A percentile compares a stretch with the other conserved stretches of the same genome.
Conservation (phyloP, 352 stramenopile genomes). For the Aphanomyces stellatus region DNA sequence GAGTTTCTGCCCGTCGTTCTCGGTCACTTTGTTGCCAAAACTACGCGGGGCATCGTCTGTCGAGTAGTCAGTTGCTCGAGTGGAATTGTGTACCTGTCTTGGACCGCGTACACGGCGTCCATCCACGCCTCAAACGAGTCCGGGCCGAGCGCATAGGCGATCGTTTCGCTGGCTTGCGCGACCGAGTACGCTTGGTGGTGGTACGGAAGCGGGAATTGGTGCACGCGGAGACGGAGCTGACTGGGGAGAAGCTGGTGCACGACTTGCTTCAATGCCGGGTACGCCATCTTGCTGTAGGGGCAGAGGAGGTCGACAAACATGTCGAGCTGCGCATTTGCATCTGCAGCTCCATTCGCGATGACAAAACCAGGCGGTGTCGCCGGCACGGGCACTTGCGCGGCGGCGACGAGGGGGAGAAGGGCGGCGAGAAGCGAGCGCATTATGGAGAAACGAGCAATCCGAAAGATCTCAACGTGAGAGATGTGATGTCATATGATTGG, state of each 20-base stretch:
- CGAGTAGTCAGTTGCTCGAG: background rate
- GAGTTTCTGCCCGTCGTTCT: conserved; percentile 51
- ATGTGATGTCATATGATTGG: too few species aligned
- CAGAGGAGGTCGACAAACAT: conserved; percentile 81
- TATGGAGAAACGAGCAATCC: too few species aligned
- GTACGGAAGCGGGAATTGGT: conserved; percentile 71
- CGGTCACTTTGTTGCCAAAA: conserved; percentile 74
- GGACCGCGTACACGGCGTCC: conserved; percentile 64
- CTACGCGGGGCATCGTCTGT: conserved; percentile 19
- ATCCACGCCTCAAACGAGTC: conserved; percentile 53
- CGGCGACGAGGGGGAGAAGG: background rate
- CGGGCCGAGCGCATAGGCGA: conserved; percentile 50
- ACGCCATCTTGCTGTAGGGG: conserved; percentile 60
- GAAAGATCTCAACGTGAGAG: too few species aligned
- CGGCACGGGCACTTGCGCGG: conserved; percentile 42
- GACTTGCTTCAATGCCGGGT: conserved; percentile 51
- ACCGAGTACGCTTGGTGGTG: conserved; percentile 65
- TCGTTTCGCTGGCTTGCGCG: conserved; percentile 54
- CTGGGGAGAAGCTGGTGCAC: conserved; percentile 37
- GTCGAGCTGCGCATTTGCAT: conserved; percentile 65
- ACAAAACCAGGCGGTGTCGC: conserved; percentile 52
- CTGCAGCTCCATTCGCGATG: conserved; percentile 33
- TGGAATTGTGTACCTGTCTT: conserved; percentile 43
- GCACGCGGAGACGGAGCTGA: conserved; percentile 55
- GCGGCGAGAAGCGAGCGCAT: background rate